Conservation (phyloP, 2,329 filamentous ascomycete genomes). For the Ploettnerulaceae sp. region DNA sequence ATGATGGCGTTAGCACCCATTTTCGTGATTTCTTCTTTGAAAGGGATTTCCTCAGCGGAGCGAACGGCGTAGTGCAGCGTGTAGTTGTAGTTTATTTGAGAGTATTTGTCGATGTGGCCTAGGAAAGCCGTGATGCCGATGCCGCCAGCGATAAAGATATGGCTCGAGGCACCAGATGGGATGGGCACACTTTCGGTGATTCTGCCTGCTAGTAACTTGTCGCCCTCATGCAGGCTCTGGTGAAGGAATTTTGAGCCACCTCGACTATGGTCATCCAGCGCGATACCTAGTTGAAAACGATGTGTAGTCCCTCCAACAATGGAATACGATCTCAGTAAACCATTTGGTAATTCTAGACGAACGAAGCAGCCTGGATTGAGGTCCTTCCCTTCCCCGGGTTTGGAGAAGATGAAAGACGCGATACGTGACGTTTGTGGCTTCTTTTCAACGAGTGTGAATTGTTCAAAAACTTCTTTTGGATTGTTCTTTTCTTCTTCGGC, state of each 20-base stretch:
- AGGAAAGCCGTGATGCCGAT: slow-evolving; percentile 65
- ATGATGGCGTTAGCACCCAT: slow-evolving; percentile 38
- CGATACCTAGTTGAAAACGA: slow-evolving; percentile 53
- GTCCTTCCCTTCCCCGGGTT: slow-evolving; percentile 34
- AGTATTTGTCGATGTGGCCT: slow-evolving; percentile 40
- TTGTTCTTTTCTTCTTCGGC: slow-evolving; percentile 27
- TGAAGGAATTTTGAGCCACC: slow-evolving; percentile 61
- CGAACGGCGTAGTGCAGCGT: slow-evolving; percentile 56
- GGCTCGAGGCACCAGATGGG: slow-evolving; percentile 36
- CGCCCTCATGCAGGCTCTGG: slow-evolving; percentile 41
- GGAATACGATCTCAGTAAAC: slow-evolving; percentile 55
- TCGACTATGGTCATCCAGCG: slow-evolving; percentile 49
- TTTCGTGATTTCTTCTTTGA: slow-evolving; percentile 42
- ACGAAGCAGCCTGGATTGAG: slow-evolving; percentile 49
- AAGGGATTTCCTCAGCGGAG: slow-evolving; percentile 48
- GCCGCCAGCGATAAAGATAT: slow-evolving; percentile 59
- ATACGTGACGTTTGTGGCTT: slow-evolving; percentile 47
- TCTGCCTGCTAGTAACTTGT: slow-evolving; percentile 46
- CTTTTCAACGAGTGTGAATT: slow-evolving; percentile 43
- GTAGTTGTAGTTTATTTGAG: slow-evolving; percentile 44
- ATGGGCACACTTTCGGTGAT: slow-evolving; percentile 47
- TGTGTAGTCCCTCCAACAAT: slow-evolving; percentile 47
- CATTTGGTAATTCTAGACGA: slow-evolving; percentile 51
- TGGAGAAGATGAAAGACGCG: slow-evolving; percentile 48
- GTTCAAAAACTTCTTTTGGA: slow-evolving; percentile 32